A percentile compares a stretch with the other conserved stretches of the same genome.
phyloP scores from a whole-genome alignment of 2,329 filamentous ascomycete species.

The Sodiomyces alkalinus region DNA sequence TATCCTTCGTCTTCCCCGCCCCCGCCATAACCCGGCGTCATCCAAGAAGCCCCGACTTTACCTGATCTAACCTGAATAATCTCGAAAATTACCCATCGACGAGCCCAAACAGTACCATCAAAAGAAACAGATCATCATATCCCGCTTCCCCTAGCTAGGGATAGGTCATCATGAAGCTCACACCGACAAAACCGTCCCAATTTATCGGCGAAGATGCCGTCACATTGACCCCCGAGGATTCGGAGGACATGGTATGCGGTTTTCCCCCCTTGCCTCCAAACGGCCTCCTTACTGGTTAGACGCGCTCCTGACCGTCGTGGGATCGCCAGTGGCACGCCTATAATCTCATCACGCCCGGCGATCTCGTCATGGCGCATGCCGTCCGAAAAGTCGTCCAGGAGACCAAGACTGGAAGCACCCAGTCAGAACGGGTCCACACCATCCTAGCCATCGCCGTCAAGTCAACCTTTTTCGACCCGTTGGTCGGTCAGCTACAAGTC shows the following conservation, averaged over 20 bases:
- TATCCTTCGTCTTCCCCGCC: too few species aligned
- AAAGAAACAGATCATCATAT: too few species aligned
- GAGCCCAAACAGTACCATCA: too few species aligned
- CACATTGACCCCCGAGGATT: constrained; percentile 27
- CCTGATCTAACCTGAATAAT: too few species aligned
- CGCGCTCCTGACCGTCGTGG: neutral
- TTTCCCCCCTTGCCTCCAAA: too few species aligned
- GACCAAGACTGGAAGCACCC: constrained; percentile 29
- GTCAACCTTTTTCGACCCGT: constrained; percentile 42
- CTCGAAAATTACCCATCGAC: too few species aligned
- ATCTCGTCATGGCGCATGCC: constrained; percentile 38
- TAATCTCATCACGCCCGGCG: constrained; percentile 39
- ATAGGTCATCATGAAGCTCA: constrained; percentile 31
- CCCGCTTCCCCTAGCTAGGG: too few species aligned
- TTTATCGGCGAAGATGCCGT: constrained; percentile 24
- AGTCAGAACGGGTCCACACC: constrained; percentile 38
- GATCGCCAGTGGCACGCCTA: constrained; percentile 48
- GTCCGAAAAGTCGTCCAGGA: constrained; percentile 37
- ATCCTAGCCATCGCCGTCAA: constrained; percentile 41
- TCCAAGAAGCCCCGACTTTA: too few species aligned
- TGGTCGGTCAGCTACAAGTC: constrained; percentile 37
- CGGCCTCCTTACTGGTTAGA: neutral
- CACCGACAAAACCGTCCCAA: constrained; percentile 20
- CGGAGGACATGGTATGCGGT: constrained; percentile 28
- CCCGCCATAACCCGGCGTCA: too few species aligned